Conservation (phyloP, 2,329 filamentous ascomycete genomes). For the Pyrenophora seminiperda region DNA sequence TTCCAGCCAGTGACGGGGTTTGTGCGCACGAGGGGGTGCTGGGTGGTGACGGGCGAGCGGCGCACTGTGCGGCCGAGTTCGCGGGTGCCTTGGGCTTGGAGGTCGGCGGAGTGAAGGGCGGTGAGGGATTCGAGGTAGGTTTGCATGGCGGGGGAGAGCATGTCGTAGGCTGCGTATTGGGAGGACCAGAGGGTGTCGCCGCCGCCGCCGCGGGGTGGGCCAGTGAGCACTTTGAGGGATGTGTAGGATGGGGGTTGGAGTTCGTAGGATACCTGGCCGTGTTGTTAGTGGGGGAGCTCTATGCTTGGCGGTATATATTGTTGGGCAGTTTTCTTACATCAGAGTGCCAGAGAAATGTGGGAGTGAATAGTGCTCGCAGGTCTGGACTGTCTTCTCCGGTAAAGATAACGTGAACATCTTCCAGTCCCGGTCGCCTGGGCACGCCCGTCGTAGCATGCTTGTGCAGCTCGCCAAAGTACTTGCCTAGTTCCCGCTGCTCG, state of each 20-base stretch:
- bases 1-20: conserved; percentile 69
- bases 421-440: conserved; percentile 55
- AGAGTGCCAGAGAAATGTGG: conserved; percentile 62
- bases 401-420: conserved; percentile 63
- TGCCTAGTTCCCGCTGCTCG: conserved; percentile 58
- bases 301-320: too few relatives aligned
- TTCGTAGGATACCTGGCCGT: conserved; percentile 59
- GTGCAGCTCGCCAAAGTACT: conserved; percentile 60
- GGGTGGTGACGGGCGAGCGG: conserved; percentile 58
- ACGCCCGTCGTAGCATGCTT: conserved; percentile 62
- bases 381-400: conserved; percentile 59
- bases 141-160: conserved; percentile 61
- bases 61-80: conserved; percentile 59
- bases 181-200: conserved; percentile 64
- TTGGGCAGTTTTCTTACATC: conserved; percentile 53
- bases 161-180: conserved; percentile 64
- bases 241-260: conserved; percentile 64
- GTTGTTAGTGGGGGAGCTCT: too few relatives aligned
- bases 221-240: conserved; percentile 59
- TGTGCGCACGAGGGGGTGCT: conserved; percentile 63
- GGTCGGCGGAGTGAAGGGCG: conserved; percentile 60
- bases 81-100: conserved; percentile 58
- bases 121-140: conserved; percentile 63
- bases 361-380: conserved; percentile 60
- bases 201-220: conserved; percentile 60